Conservation (phyloP, 176 grass and related monocot genomes). For the Thinopyrum elongatum region DNA sequence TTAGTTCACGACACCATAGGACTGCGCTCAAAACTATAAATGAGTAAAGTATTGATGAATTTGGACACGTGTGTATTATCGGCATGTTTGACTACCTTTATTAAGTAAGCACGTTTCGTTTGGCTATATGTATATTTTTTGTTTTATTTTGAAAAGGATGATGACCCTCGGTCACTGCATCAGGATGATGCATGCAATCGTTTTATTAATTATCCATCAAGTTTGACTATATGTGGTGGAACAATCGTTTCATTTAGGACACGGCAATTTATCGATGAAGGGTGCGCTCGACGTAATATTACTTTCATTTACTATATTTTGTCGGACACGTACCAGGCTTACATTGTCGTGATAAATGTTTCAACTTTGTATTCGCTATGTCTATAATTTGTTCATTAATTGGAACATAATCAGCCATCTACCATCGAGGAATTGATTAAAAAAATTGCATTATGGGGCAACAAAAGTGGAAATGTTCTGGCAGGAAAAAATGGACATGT, state of each 20-base stretch:
- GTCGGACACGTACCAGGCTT: background rate
- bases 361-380: background rate
- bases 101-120: background rate
- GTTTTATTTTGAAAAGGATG: no score
- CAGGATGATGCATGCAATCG: no score
- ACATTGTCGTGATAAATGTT: background rate
- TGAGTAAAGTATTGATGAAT: background rate
- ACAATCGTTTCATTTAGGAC: background rate
- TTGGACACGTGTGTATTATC: background rate
- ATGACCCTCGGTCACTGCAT: no score
- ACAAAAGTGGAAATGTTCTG: slow-evolving; percentile 14
- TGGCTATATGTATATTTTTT: background rate
- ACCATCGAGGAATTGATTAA: background rate
- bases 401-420: background rate
- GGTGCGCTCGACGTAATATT: background rate
- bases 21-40: background rate
- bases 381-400: background rate
- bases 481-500: no score
- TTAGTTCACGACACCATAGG: background rate
- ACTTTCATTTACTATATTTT: background rate
- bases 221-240: background rate
- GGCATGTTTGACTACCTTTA: background rate
- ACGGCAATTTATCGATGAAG: background rate
- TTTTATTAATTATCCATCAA: no score
- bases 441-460: background rate